A percentile compares a stretch with the other conserved stretches of the same genome.
These are phyloP conservation scores for Acer negundo DNA, from an alignment of 345 rosid genomes.

Conservation along the genomic window DNA sequence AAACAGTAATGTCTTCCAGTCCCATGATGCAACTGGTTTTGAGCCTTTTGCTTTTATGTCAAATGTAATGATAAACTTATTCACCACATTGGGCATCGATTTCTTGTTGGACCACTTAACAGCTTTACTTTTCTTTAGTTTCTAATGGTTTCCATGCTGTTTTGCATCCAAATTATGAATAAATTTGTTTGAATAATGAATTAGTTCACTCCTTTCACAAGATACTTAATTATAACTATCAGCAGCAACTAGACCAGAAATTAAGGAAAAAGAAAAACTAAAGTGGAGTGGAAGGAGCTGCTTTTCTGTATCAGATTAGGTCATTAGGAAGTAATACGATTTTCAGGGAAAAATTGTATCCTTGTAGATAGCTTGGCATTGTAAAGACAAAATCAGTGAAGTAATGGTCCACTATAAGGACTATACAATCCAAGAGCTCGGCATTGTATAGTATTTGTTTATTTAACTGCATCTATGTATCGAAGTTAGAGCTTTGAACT, in stretches of 20 bases:
- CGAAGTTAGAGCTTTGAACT: background rate
- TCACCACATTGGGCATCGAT: too few relatives aligned
- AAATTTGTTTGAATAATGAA: background rate
- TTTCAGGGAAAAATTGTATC: background rate
- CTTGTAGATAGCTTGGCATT: background rate
- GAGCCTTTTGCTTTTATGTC: too few relatives aligned
- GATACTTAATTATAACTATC: too few relatives aligned
- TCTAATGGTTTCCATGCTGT: background rate
- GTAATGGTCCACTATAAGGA: background rate
- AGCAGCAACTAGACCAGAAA: too few relatives aligned
- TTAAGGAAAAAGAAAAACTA: background rate
- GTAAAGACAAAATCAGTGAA: background rate
- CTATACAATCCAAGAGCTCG: background rate
- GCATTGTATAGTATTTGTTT: background rate
- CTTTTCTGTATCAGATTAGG: background rate
- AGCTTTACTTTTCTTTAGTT: background rate
- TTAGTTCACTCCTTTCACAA: background rate
- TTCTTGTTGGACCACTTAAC: background rate
- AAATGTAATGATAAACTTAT: too few relatives aligned
- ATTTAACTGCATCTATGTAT: background rate
- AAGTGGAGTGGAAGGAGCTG: constrained; percentile 3
- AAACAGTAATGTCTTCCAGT: too few relatives aligned
- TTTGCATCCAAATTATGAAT: background rate
- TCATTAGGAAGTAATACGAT: background rate
- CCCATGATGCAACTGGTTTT: too few relatives aligned